These are phyloP conservation scores for Dipodascopsis uninucleata DNA, from an alignment of 805 yeast species.

Conservation along the genomic window DNA sequence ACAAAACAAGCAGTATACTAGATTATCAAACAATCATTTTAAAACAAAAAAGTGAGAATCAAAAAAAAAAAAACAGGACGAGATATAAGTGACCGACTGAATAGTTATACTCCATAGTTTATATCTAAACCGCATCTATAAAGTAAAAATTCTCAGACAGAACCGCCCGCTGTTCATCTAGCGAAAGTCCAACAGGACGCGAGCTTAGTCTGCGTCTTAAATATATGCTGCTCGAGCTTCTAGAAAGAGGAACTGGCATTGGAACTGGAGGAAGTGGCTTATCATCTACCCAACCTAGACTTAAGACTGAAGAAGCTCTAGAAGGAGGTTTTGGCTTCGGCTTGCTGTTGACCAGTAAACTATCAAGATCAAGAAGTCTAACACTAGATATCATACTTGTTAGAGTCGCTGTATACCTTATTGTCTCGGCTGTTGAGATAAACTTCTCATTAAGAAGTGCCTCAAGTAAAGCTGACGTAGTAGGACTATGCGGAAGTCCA, in stretches of 20 bases:
- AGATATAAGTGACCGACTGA: no score
- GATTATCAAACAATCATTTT: no score
- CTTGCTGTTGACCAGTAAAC: neutral
- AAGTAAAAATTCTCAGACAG: no score
- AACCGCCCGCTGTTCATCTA: no score
- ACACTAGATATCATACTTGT: constrained; percentile 4
- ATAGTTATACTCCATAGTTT: no score
- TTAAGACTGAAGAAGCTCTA: neutral
- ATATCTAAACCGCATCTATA: no score
- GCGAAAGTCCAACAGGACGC: no score
- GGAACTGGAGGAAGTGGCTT: neutral
- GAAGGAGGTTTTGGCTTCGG: neutral
- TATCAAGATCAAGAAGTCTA: constrained; percentile 3
- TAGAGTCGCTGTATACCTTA: constrained; percentile 1
- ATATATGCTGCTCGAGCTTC: neutral
- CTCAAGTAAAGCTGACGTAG: neutral
- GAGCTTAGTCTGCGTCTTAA: neutral
- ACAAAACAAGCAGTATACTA: no score
- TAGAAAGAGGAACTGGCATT: neutral
- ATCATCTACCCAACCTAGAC: no score
- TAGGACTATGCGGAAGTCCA: neutral
- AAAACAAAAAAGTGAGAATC: no score
- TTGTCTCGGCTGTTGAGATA: constrained; percentile 3
- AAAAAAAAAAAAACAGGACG: no score
- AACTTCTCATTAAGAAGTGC: neutral